These are phyloP conservation scores for Pythium scleroteichum DNA, from an alignment of 352 stramenopile genomes.

Conservation along the genomic window DNA sequence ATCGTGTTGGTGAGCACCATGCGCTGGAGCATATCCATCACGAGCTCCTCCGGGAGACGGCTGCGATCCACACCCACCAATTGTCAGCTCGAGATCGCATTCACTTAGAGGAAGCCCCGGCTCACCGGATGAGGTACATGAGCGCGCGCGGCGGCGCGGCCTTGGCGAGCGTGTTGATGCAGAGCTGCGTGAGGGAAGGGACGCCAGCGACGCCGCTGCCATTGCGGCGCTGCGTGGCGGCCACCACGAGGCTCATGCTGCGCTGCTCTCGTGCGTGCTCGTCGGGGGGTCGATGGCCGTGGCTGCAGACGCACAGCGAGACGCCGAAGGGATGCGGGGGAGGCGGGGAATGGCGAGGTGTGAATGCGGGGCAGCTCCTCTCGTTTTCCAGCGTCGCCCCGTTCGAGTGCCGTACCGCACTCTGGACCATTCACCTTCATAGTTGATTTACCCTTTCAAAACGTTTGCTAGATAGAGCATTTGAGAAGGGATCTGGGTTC, in stretches of 20 bases:
- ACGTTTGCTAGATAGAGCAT: background rate
- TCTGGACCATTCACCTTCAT: constrained; percentile 21
- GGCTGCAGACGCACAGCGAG: too few species aligned
- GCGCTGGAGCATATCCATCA: constrained; percentile 65
- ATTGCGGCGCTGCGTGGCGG: background rate
- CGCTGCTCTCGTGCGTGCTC: too few species aligned
- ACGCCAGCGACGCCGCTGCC: constrained; percentile 21
- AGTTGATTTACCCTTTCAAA: constrained; percentile 2
- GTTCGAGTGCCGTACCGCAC: constrained; percentile 15
- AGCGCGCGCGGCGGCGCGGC: constrained; percentile 59
- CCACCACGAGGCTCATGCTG: constrained; percentile 15
- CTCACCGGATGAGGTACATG: constrained; percentile 60
- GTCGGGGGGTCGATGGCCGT: too few species aligned
- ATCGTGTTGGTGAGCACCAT: constrained; percentile 77
- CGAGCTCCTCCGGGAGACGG: constrained; percentile 78
- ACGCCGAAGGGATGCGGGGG: background rate
- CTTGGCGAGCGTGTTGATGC: constrained; percentile 54
- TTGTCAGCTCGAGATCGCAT: too few species aligned
- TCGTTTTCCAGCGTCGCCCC: constrained; percentile 21
- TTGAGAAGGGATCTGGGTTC: background rate
- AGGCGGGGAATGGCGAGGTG: background rate
- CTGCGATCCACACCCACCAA: too few species aligned
- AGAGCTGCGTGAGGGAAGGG: constrained; percentile 62
- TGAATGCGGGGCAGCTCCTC: constrained; percentile 3
- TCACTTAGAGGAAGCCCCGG: too few species aligned